These are phyloP conservation scores for Xylariaceae sp. DNA, from an alignment of 2,329 filamentous ascomycete species.

Conservation along the genomic window DNA sequence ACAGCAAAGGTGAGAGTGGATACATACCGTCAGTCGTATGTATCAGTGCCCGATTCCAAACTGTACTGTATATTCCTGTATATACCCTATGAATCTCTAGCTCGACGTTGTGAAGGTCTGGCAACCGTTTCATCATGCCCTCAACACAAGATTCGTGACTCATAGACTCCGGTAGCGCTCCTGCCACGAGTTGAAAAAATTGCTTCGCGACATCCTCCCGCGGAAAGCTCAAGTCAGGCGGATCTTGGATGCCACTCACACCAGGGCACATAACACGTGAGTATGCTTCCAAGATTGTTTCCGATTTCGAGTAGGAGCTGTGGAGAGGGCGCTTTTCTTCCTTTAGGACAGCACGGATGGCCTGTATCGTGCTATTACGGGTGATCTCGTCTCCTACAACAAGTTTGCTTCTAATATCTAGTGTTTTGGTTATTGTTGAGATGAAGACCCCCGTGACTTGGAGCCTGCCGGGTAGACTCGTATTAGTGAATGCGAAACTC, in stretches of 20 bases:
- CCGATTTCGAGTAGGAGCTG: background rate
- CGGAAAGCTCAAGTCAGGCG: background rate
- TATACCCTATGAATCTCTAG: no score
- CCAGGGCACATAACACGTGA: background rate
- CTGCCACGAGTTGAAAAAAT: background rate
- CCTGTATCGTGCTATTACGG: background rate
- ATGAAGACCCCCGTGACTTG: background rate
- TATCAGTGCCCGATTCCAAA: no score
- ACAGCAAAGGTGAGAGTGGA: no score
- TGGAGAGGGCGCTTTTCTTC: background rate
- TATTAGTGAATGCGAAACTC: background rate
- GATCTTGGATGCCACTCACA: background rate
- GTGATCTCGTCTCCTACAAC: no score
- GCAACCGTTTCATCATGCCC: no score
- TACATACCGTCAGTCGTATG: no score
- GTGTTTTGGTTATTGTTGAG: background rate
- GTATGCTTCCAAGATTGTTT: background rate
- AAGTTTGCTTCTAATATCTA: no score
- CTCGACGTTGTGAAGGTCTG: no score
- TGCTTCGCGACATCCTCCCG: background rate
- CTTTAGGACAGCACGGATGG: background rate
- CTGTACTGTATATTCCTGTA: no score
- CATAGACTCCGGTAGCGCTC: no score
- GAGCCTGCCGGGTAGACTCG: background rate
- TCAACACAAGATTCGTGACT: no score